Conservation (phyloP, 805 yeast species). For the Metschnikowia santaceciliae region DNA sequence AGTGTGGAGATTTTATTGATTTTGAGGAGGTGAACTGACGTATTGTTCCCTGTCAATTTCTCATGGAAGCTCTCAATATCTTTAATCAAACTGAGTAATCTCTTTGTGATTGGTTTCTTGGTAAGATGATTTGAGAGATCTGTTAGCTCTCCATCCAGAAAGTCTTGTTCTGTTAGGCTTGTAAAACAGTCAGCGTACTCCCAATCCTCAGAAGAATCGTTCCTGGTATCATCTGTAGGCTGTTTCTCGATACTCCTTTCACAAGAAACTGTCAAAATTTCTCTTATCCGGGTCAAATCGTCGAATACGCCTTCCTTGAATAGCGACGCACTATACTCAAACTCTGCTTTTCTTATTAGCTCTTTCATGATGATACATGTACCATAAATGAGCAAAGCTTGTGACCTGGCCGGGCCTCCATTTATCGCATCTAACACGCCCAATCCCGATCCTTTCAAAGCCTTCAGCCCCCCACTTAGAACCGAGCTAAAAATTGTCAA, state of each 20-base stretch:
- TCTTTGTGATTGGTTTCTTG: not conserved
- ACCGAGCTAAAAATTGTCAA: slow-evolving; percentile 55
- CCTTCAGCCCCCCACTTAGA: slow-evolving; percentile 49
- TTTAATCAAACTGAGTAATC: not conserved
- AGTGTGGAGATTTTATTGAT: not conserved
- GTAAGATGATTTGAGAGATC: not conserved
- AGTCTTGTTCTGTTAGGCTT: not conserved
- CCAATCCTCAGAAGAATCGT: not conserved
- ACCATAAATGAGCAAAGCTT: slow-evolving; percentile 41
- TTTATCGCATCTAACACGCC: not conserved
- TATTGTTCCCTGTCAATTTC: not conserved
- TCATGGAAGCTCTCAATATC: not conserved
- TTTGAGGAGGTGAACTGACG: not conserved
- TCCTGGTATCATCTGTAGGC: not conserved
- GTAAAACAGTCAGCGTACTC: not conserved
- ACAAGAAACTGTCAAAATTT: not conserved
- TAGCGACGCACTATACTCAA: slow-evolving; percentile 43
- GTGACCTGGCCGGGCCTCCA: not conserved
- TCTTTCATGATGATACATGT: slow-evolving; percentile 46
- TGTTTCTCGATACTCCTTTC: not conserved
- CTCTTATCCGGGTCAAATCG: slow-evolving; percentile 32
- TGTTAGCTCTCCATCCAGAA: not conserved
- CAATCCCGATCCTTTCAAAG: not conserved
- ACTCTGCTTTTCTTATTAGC: slow-evolving; percentile 44
- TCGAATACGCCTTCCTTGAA: slow-evolving; percentile 70